These are phyloP conservation scores for Aegilops longissima DNA, from an alignment of 176 grass and related monocot species.

Conservation along the genomic window DNA sequence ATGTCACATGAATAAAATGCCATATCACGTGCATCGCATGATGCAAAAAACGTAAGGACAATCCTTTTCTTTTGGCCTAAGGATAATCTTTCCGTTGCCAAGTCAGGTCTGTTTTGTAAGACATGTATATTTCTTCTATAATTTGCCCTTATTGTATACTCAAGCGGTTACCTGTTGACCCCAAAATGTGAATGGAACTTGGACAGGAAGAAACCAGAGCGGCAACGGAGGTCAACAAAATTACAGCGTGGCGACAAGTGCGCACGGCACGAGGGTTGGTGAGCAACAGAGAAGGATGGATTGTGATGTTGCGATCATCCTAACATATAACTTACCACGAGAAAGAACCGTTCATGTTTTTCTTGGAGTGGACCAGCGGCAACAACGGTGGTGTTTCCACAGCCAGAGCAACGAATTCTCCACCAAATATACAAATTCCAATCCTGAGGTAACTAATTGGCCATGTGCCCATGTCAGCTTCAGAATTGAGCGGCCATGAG, in stretches of 20 bases:
- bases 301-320: background rate
- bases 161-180: background rate
- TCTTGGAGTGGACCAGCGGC: background rate
- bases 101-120: background rate
- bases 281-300: background rate
- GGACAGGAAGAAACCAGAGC: background rate
- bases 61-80: background rate
- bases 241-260: slow-evolving; percentile 1
- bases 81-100: background rate
- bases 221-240: background rate
- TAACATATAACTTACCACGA: background rate
- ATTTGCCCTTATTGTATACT: background rate
- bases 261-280: background rate
- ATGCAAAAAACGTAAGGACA: too few species aligned
- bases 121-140: background rate
- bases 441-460: too few species aligned
- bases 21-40: too few species aligned
- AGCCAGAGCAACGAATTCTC: too few species aligned
- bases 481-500: too few species aligned
- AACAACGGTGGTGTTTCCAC: background rate
- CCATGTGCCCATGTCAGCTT: too few species aligned
- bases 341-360: background rate
- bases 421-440: too few species aligned
- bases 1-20: too few species aligned
- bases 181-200: background rate